These are phyloP conservation scores for Cladorrhinum samala DNA, from an alignment of 495 filamentous ascomycete genomes.

Conservation along the genomic window DNA sequence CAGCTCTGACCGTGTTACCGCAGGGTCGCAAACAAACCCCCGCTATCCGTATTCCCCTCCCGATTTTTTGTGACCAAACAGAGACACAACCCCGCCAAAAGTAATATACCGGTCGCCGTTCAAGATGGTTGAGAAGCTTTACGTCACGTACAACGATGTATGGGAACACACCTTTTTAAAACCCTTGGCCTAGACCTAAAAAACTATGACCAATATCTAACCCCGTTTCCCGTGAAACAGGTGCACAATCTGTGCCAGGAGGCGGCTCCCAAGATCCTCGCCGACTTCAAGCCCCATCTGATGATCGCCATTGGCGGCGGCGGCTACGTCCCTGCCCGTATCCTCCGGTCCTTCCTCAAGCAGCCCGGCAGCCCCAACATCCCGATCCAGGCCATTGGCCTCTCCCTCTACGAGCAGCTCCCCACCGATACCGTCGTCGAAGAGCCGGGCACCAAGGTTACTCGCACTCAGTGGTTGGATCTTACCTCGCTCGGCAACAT, in stretches of 20 bases:
- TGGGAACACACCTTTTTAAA: constrained; percentile 20
- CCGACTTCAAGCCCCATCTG: constrained; percentile 80
- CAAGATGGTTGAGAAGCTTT: constrained; percentile 80
- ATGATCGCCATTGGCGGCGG: constrained; percentile 99
- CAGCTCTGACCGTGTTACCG: background rate
- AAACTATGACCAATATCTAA: background rate
- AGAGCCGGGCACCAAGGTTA: constrained; percentile 83
- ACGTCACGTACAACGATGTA: constrained; percentile 95
- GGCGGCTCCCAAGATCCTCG: constrained; percentile 72
- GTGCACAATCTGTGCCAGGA: constrained; percentile 95
- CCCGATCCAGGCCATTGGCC: constrained; percentile 97
- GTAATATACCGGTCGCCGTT: constrained; percentile 10
- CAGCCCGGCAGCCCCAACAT: constrained; percentile 83
- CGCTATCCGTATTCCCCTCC: background rate
- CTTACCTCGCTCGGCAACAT: constrained; percentile 78
- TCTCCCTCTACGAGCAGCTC: constrained; percentile 91
- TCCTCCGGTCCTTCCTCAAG: constrained; percentile 97
- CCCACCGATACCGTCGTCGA: constrained; percentile 55
- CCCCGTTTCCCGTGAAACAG: constrained; percentile 39
- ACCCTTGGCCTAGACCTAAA: background rate
- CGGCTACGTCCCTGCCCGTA: constrained; percentile 94
- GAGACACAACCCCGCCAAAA: background rate
- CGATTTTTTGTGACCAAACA: background rate
- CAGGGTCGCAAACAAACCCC: constrained; percentile 1
- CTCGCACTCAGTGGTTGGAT: constrained; percentile 97